phyloP scores from a whole-genome alignment of 2,329 filamentous ascomycete species.

The Curvularia sp. region DNA sequence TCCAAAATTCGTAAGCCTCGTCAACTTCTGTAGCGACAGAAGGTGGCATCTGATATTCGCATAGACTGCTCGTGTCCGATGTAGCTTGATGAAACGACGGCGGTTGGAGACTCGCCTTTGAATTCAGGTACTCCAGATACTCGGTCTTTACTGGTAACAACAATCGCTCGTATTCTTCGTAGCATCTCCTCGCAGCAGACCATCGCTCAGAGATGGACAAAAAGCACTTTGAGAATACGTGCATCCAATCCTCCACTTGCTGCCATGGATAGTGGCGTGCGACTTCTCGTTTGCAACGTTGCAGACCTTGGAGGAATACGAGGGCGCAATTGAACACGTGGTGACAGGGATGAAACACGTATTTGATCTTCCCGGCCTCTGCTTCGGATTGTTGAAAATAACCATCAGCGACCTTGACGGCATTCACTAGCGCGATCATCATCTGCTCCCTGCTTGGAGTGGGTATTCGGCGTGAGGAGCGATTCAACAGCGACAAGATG shows the following conservation, averaged over 20 bases:
- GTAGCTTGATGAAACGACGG: constrained; percentile 15
- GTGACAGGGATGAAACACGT: constrained; percentile 50
- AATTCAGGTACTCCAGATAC: constrained; percentile 42
- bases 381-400: constrained; percentile 46
- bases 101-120: constrained; percentile 35
- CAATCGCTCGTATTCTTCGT: constrained; percentile 46
- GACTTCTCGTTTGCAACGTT: constrained; percentile 43
- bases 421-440: constrained; percentile 38
- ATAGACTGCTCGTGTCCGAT: constrained; percentile 19
- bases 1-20: constrained; percentile 41
- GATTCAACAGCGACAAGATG: constrained; percentile 41
- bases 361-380: constrained; percentile 47
- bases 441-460: constrained; percentile 39
- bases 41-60: constrained; percentile 22
- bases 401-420: constrained; percentile 44
- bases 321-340: constrained; percentile 46
- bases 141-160: constrained; percentile 44
- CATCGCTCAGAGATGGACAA: constrained; percentile 47
- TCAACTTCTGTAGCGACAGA: constrained; percentile 29
- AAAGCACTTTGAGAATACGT: constrained; percentile 44
- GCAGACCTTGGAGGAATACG: constrained; percentile 43
- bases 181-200: constrained; percentile 44
- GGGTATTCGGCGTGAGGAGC: constrained; percentile 38
- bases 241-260: constrained; percentile 42
- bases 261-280: constrained; percentile 36